Evolutionary conservation across 2,329 filamentous ascomycete species (phyloP), one percentile per base, ranked within the genome.

Genomic region (Zymoseptoria pseudotritici): DNA sequence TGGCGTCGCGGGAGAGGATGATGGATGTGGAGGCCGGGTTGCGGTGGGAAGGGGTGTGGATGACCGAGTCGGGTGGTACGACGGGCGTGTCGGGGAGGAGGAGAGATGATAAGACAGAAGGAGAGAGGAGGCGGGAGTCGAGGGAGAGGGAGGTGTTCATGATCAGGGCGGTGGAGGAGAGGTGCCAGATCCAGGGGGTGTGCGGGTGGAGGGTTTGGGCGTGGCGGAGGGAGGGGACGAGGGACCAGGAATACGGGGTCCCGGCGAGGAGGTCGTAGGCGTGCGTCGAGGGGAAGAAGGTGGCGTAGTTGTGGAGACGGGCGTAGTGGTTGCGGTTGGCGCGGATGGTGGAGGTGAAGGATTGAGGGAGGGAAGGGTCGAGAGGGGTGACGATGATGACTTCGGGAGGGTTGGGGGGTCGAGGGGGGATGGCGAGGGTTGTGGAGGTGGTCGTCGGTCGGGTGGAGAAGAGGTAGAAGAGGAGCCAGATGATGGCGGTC

Each of bases 51-150:
- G 96, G 96, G 0, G 95, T 97, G 79, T 90, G 93, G 77, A 99
- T 97, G 68, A 99, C 92, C 76, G 91, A 96, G 76, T 97, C 91
- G 0, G 95, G 94, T 2, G 93, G 94, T 8, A 97, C 93, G 55
- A 99, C 86, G 5, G 94, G 85, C 57, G 86, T 82, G 73, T 96
- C 89, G 72, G 86, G 88, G 67, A 94, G 84, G 90, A 97, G 97
- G 59, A 89, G 73, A 21, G 22, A 79, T 80, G 70, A 95, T 88
- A 54, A 99, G 80, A 58, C 80, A 83, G 56, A 78, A 10, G 85
- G 77, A 10, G 84, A 79, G 73, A 95, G 84, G 49, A 99, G 76
- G 67, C 90, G 83, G 1, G 84, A 80, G 65, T 91, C 85, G 36
- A 97, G 77, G 13, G 84, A 82, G 57, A 88, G 76, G 36, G 80